These are phyloP conservation scores for Pseudogymnoascus sp. DNA, from an alignment of 2,329 filamentous ascomycete genomes.

Conservation along the genomic window DNA sequence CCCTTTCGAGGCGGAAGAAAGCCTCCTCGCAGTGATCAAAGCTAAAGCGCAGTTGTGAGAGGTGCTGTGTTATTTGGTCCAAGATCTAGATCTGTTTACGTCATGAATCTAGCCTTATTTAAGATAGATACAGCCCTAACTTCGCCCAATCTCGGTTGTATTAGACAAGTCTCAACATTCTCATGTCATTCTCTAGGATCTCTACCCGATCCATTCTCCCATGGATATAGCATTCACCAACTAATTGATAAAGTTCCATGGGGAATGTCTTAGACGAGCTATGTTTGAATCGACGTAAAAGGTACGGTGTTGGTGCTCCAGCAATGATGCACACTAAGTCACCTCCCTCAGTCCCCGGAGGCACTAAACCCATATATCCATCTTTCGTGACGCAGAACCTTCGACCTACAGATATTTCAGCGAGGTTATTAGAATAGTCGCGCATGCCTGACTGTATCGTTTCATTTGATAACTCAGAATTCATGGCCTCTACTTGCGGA, in stretches of 20 bases:
- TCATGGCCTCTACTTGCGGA: background rate
- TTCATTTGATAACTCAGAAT: background rate
- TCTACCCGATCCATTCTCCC: conserved; percentile 17
- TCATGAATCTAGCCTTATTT: no score
- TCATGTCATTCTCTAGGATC: conserved; percentile 6
- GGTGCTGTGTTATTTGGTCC: no score
- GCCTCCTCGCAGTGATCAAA: no score
- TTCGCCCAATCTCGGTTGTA: conserved; percentile 23
- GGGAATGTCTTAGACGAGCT: background rate
- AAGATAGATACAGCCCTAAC: no score
- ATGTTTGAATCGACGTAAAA: background rate
- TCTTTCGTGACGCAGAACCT: background rate
- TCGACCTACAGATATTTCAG: background rate
- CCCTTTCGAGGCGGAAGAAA: no score
- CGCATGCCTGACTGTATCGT: background rate
- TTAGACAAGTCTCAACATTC: conserved; percentile 27
- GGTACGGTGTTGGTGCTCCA: conserved; percentile 8
- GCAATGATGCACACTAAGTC: conserved; percentile 10
- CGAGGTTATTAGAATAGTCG: background rate
- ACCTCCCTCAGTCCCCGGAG: conserved; percentile 2
- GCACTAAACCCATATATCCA: conserved; percentile 8
- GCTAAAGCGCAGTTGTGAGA: no score
- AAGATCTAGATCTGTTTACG: no score
- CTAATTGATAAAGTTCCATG: conserved; percentile 9
- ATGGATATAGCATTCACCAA: conserved; percentile 16